phyloP scores from a whole-genome alignment of 208 protist species.

The Hexamita inflata region DNA sequence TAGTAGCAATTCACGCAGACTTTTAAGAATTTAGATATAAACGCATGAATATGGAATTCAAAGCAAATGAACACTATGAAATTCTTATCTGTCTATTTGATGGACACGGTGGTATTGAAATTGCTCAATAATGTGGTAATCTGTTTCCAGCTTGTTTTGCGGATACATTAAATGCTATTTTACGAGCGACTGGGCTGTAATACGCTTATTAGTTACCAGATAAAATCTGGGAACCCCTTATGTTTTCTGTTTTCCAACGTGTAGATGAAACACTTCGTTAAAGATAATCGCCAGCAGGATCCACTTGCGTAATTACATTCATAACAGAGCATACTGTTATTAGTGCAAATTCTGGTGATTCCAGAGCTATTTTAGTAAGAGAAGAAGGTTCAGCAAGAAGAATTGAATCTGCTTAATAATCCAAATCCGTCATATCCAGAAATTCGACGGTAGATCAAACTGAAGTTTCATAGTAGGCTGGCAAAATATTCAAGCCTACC shows the following conservation, averaged over 20 bases:
- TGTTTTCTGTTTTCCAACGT: neutral
- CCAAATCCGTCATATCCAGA: neutral
- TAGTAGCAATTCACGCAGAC: neutral
- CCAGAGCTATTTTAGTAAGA: neutral
- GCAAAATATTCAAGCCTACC: neutral
- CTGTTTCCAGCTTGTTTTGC: neutral
- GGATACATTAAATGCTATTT: neutral
- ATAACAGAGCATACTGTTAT: neutral
- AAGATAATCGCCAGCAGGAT: neutral
- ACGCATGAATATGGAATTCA: too few species aligned
- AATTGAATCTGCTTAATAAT: neutral
- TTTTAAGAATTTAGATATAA: neutral
- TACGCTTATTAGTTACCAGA: neutral
- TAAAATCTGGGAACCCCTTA: neutral
- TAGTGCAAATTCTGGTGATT: constrained; percentile 27
- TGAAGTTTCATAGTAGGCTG: neutral
- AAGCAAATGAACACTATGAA: neutral
- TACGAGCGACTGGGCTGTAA: neutral
- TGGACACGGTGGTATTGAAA: constrained; percentile 12
- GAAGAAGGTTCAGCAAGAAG: neutral
- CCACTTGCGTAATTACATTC: neutral
- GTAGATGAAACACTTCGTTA: neutral
- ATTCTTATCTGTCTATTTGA: constrained; percentile 19
- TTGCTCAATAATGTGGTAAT: neutral
- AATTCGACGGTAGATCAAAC: neutral